Conservation (phyloP, 1,284 basidiomycete genomes). For the Ganoderma lingzhi region DNA sequence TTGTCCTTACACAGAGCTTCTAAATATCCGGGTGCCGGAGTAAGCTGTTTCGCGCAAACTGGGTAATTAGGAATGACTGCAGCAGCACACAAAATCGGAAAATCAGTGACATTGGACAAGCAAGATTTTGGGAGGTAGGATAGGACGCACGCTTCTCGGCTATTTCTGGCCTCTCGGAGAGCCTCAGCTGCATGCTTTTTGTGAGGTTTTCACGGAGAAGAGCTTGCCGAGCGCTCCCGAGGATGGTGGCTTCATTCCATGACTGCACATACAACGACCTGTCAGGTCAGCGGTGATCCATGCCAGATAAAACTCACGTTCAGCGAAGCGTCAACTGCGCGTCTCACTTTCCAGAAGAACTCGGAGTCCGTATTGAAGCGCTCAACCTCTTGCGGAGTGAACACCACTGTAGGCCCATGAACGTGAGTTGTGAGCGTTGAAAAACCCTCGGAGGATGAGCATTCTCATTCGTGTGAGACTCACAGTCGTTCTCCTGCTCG, state of each 20-base stretch:
- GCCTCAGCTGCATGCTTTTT: constrained; percentile 56
- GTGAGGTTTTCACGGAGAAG: constrained; percentile 51
- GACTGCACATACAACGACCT: constrained; percentile 51
- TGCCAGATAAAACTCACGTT: constrained; percentile 49
- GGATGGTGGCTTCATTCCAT: not conserved
- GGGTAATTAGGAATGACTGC: constrained; percentile 66
- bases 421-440: too few species aligned
- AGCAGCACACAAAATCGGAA: not conserved
- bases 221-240: constrained; percentile 5
- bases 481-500: constrained; percentile 48
- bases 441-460: too few species aligned
- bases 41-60: constrained; percentile 61
- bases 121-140: not conserved
- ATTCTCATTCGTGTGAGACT: constrained; percentile 25
- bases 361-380: constrained; percentile 54
- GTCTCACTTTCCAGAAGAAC: constrained; percentile 58
- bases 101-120: not conserved
- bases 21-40: constrained; percentile 71
- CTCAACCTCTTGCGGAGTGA: constrained; percentile 51
- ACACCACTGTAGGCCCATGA: not conserved
- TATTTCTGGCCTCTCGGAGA: constrained; percentile 65
- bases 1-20: constrained; percentile 68
- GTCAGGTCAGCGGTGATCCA: not conserved
- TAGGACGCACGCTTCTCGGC: constrained; percentile 56
- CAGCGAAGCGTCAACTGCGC: constrained; percentile 56